Percentiles rank a stretch among this genome's conserved stretches.
Evolutionary conservation across 352 stramenopile species (phyloP).

Genomic region (Pythium pyrilobum): DNA sequence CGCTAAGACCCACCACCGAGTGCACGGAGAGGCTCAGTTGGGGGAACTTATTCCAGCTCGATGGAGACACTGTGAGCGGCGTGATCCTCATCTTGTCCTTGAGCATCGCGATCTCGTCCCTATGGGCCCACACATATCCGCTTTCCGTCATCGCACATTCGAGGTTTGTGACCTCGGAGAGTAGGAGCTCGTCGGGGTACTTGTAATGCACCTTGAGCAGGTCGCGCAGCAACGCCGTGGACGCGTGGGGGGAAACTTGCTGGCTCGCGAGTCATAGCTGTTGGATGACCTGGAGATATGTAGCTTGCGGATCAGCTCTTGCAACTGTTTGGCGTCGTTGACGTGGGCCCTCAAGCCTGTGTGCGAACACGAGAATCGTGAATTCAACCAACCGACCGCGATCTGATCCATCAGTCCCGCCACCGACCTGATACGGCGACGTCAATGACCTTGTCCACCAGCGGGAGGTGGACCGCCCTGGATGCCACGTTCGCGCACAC

Average conservation of each 20-base stretch:
- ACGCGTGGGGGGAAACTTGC: not conserved
- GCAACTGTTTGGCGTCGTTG: not conserved
- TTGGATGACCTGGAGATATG: not conserved
- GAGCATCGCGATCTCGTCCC: not conserved
- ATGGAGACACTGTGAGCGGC: not conserved
- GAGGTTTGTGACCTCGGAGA: conserved; percentile 6
- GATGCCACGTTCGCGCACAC: not conserved
- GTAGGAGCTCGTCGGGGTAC: not conserved
- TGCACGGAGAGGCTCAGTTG: not conserved
- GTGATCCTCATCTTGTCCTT: conserved; percentile 1
- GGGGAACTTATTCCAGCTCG: not conserved
- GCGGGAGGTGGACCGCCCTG: not conserved
- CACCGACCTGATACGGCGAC: not conserved
- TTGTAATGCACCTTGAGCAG: conserved; percentile 6
- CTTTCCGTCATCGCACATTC: conserved; percentile 4
- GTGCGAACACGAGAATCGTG: too few species aligned
- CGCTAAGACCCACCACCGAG: not conserved
- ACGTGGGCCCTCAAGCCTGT: not conserved
- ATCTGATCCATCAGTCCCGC: too few species aligned
- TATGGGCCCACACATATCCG: conserved; percentile 7
- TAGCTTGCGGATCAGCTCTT: conserved; percentile 13
- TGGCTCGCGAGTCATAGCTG: not conserved
- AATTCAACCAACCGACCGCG: too few species aligned
- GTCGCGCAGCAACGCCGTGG: not conserved
- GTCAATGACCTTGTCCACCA: conserved; percentile 3